phyloP scores from a whole-genome alignment of 257 asterid species.

The Solanum clarkiae region DNA sequence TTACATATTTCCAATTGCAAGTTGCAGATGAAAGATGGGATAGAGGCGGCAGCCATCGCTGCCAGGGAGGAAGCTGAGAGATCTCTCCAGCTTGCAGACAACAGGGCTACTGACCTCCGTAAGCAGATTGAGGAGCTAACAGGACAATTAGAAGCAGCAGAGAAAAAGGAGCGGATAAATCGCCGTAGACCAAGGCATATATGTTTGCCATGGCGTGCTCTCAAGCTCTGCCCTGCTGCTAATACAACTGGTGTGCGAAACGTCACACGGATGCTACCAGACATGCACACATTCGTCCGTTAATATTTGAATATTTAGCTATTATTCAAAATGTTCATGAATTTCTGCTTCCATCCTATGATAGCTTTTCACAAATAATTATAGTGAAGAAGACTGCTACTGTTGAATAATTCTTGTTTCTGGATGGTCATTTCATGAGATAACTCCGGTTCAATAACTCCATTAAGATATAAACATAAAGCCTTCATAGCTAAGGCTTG shows the following conservation, averaged over 20 bases:
- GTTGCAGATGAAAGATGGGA: slow-evolving; percentile 13
- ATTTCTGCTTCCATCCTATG: background rate
- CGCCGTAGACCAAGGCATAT: slow-evolving; percentile 8
- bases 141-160: slow-evolving; percentile 11
- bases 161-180: slow-evolving; percentile 4
- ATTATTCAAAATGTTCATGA: background rate
- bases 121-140: slow-evolving; percentile 15
- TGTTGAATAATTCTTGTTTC: background rate
- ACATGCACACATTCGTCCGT: slow-evolving; percentile 14
- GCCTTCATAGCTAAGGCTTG: background rate
- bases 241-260: background rate
- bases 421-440: background rate
- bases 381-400: background rate
- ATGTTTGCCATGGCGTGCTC: slow-evolving; percentile 19
- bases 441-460: background rate
- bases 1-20: slow-evolving; percentile 9
- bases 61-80: slow-evolving; percentile 22
- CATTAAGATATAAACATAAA: background rate
- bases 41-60: slow-evolving; percentile 11
- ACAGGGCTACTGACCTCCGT: slow-evolving; percentile 7
- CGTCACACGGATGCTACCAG: slow-evolving; percentile 14
- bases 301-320: background rate
- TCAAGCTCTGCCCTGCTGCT: slow-evolving; percentile 4
- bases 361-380: background rate
- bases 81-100: slow-evolving; percentile 18